Conservation (phyloP, 305 asterid genomes). For the Solanum hybrid region DNA sequence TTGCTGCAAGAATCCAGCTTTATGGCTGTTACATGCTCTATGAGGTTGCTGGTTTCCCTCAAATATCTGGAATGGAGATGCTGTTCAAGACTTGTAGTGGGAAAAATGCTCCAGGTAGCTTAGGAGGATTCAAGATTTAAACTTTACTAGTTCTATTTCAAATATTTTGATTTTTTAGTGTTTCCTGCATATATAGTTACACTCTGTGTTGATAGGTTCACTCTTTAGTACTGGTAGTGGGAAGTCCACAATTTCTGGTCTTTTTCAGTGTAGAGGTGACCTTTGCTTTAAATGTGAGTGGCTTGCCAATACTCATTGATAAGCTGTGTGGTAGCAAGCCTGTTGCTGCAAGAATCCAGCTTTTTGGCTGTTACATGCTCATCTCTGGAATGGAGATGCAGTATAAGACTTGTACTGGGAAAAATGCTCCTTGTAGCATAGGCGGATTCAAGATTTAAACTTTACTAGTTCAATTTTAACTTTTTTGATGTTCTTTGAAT, state of each 20-base stretch:
- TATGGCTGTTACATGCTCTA: constrained; percentile 81
- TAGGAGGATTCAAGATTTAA: not conserved
- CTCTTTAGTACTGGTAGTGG: constrained; percentile 7
- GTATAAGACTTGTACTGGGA: constrained; percentile 78
- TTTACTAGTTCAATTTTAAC: not conserved
- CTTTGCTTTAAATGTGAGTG: constrained; percentile 60
- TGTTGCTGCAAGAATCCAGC: constrained; percentile 73
- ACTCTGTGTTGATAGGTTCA: not conserved
- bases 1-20: constrained; percentile 86
- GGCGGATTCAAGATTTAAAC: not conserved
- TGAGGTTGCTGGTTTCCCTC: constrained; percentile 75
- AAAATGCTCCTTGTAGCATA: constrained; percentile 41
- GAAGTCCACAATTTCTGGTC: constrained; percentile 1
- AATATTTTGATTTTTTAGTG: not conserved
- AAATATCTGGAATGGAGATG: constrained; percentile 85
- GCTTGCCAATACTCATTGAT: constrained; percentile 61
- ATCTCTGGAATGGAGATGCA: constrained; percentile 82
- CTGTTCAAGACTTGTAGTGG: constrained; percentile 76
- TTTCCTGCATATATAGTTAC: not conserved
- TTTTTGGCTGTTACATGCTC: constrained; percentile 8
- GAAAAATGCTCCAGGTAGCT: constrained; percentile 50
- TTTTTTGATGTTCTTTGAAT: not conserved
- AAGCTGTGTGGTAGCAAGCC: constrained; percentile 65
- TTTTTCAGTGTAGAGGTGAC: constrained; percentile 29
- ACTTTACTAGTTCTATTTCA: not conserved